These are phyloP conservation scores for Colletotrichum tropicicola DNA, from an alignment of 2,329 filamentous ascomycete species.

Conservation along the genomic window DNA sequence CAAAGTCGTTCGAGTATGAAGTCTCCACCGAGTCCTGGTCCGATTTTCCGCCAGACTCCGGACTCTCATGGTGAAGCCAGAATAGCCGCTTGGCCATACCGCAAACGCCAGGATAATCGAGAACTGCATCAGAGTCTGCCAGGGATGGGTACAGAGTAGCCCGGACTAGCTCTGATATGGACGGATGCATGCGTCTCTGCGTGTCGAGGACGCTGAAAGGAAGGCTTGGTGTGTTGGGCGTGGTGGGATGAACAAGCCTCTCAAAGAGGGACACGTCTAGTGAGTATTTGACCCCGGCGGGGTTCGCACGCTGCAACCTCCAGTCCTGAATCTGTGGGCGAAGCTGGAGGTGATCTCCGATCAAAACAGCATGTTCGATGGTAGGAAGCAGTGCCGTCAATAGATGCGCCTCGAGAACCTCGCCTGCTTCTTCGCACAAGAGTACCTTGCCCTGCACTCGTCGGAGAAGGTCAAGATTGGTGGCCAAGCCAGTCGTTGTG, in stretches of 20 bases:
- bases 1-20: slow-evolving; percentile 65
- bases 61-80: slow-evolving; percentile 66
- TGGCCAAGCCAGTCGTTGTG: slow-evolving; percentile 68
- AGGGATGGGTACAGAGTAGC: slow-evolving; percentile 65
- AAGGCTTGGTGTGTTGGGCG: slow-evolving; percentile 32
- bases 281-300: slow-evolving; percentile 56
- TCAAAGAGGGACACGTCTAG: slow-evolving; percentile 72
- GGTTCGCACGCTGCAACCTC: slow-evolving; percentile 60
- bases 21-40: slow-evolving; percentile 44
- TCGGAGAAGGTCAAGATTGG: slow-evolving; percentile 57
- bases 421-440: slow-evolving; percentile 74
- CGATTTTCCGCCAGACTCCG: slow-evolving; percentile 7
- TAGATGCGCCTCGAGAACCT: slow-evolving; percentile 72
- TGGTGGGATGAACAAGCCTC: slow-evolving; percentile 52
- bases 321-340: slow-evolving; percentile 66
- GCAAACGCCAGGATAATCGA: slow-evolving; percentile 54
- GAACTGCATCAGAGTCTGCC: slow-evolving; percentile 54
- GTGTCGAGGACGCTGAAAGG: slow-evolving; percentile 55
- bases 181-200: slow-evolving; percentile 73
- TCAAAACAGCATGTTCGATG: slow-evolving; percentile 69
- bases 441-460: slow-evolving; percentile 63
- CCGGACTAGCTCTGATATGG: slow-evolving; percentile 66
- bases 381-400: slow-evolving; percentile 67
- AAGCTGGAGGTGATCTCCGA: slow-evolving; percentile 71
- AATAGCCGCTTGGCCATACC: slow-evolving; percentile 65